Percentiles rank a stretch among this genome's conserved stretches.
Evolutionary conservation across 1,284 basidiomycete genomes (phyloP).

Genomic region (Cutaneotrichosporon cutaneum): DNA sequence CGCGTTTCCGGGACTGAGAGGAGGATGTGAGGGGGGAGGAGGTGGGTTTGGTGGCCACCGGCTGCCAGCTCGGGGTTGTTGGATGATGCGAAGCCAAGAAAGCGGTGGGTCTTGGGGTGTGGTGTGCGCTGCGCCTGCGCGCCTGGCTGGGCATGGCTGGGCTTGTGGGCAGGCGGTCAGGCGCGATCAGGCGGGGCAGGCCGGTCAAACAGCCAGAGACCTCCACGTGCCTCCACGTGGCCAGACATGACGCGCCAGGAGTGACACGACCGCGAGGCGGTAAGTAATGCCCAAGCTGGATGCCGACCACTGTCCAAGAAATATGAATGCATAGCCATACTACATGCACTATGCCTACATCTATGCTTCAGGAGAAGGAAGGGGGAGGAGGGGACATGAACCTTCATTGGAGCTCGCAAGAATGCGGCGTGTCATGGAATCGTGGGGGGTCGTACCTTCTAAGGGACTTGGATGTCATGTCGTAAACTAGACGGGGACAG

Average conservation of each 20-base stretch:
- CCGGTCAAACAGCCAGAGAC: too few species aligned
- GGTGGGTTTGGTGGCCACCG: not conserved
- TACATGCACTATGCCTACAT: constrained; percentile 5
- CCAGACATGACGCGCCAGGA: not conserved
- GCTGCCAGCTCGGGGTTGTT: not conserved
- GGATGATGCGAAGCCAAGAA: not conserved
- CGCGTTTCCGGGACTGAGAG: not conserved
- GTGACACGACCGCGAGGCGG: too few species aligned
- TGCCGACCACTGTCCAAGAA: not conserved
- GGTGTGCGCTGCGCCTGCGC: too few species aligned
- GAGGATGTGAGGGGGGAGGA: not conserved
- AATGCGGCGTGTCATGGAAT: not conserved
- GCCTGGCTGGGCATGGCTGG: not conserved
- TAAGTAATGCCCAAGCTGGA: too few species aligned
- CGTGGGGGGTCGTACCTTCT: not conserved
- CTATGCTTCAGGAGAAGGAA: not conserved
- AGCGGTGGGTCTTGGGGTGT: too few species aligned
- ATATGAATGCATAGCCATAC: constrained; percentile 1
- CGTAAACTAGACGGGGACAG: not conserved
- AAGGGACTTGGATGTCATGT: too few species aligned
- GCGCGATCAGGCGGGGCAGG: too few species aligned
- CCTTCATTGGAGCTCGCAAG: not conserved
- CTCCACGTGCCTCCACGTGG: not conserved
- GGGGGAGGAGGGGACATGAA: not conserved
- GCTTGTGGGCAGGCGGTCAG: too few species aligned